Percentiles rank a stretch among this genome's conserved stretches.
These are phyloP conservation scores for Cerioporus squamosus DNA, from an alignment of 1,284 basidiomycete species.

Conservation along the genomic window DNA sequence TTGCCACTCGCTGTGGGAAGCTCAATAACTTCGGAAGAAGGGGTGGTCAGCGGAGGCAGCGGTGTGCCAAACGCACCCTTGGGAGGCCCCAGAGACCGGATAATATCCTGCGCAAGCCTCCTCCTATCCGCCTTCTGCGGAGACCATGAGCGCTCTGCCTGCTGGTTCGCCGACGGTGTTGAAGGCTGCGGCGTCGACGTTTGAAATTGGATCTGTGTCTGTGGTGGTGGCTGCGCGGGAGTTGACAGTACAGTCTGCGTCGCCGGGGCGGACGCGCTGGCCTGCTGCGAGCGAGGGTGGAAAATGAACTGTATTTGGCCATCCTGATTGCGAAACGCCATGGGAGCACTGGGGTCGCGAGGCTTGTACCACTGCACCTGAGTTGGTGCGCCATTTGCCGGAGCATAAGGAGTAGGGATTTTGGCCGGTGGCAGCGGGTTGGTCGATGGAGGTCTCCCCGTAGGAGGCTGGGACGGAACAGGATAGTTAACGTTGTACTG, in stretches of 20 bases:
- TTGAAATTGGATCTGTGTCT: background rate
- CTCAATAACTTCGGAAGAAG: background rate
- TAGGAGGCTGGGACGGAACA: no score
- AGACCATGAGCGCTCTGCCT: constrained; percentile 26
- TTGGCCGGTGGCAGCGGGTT: no score
- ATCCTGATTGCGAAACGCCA: constrained; percentile 10
- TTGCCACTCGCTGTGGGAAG: constrained; percentile 3
- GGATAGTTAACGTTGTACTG: no score
- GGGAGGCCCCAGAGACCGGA: constrained; percentile 42
- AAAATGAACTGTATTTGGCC: constrained; percentile 9
- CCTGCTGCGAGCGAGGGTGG: background rate
- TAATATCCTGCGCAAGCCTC: constrained; percentile 47
- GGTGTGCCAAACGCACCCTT: constrained; percentile 13
- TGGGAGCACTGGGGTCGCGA: constrained; percentile 5
- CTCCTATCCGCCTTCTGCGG: constrained; percentile 42
- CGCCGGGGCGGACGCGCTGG: background rate
- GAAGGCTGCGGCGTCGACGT: background rate
- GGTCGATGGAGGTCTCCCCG: no score
- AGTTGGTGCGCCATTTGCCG: no score
- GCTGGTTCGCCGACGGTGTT: background rate
- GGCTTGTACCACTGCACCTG: constrained; percentile 10
- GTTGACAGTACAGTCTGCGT: background rate
- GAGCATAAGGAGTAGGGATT: no score
- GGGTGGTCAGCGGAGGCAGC: background rate
- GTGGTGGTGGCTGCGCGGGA: background rate